Evolutionary conservation across 352 stramenopile species (phyloP), one percentile per base, ranked within the genome.

Genomic region (Peronospora belbahrii): DNA sequence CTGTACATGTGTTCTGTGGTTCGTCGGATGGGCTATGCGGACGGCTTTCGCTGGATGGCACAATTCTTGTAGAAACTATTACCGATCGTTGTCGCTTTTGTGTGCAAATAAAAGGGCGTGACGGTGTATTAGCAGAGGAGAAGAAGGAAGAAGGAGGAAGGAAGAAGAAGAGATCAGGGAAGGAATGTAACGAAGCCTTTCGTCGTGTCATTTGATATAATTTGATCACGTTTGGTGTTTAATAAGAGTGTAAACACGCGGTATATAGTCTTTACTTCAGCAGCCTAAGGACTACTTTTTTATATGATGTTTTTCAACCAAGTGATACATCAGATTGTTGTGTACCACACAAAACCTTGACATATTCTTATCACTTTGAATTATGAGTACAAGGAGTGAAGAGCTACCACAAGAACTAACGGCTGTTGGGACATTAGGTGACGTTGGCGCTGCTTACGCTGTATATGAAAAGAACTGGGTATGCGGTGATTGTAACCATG

Each of bases 1-100:
- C 78, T 99, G 32, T 99, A 98, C 85, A 99, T 99, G 97, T 99
- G 96, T 67, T 98, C 94, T 48, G 97, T 99, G 20, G 92, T 98
- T 54, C 87, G 94, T 78, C 88, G 93, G 83, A 98, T 98, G 92
- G 95, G 95, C 37, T 98, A 99, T 67, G 92, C 95, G 33, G 96
- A 98, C 72, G 96, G 85, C 52, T 93, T 93, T 73, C 79, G 82
- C 56, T 93, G 82, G 82, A 89, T 93, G 78, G 79, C 82, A 17
- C 74, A 93, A 59, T 93, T 93, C 66, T 81, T 93, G 53, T 93
- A 91, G 70, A 80, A 33, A 33, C 27, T 20, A 9, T 6, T 14
- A 18, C 30, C 37, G 34, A 33, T 28, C 42, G 39, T 44, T 62
- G 53, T 43, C 47, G 33, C 52, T 14, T 14, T 14, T 22, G n/a